Percentiles rank a stretch among this genome's conserved stretches.
Evolutionary conservation across 2,329 filamentous ascomycete genomes (phyloP).

Genomic region (Fusarium cicatricum): DNA sequence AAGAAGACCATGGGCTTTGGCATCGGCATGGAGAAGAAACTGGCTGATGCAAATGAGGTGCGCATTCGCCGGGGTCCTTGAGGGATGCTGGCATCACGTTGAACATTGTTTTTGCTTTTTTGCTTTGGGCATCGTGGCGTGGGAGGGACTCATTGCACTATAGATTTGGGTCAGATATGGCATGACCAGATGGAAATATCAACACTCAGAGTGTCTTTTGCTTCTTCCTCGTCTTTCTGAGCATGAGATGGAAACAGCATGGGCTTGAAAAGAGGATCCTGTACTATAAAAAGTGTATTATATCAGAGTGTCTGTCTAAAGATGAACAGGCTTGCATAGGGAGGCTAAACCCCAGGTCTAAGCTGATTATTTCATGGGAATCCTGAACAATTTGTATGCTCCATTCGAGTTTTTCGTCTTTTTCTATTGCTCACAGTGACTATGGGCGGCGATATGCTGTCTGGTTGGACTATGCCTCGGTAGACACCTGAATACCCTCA

Average conservation of each 20-base stretch:
- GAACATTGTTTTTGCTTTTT: slow-evolving; percentile 1
- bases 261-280: slow-evolving; percentile 5
- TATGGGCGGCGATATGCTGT: neutral
- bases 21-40: slow-evolving; percentile 49
- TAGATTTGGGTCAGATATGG: slow-evolving; percentile 25
- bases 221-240: neutral
- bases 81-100: neutral
- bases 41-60: slow-evolving; percentile 54
- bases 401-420: neutral
- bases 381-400: neutral
- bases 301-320: slow-evolving; percentile 11
- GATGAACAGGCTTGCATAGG: neutral
- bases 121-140: slow-evolving; percentile 6
- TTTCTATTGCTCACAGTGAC: neutral
- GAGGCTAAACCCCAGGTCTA: neutral
- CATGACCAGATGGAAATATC: slow-evolving; percentile 10
- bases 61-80: slow-evolving; percentile 49
- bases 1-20: slow-evolving; percentile 68
- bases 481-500: slow-evolving; percentile 60
- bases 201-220: neutral
- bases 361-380: neutral
- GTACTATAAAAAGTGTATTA: slow-evolving; percentile 32
- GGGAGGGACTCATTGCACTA: slow-evolving; percentile 14
- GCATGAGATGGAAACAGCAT: slow-evolving; percentile 9
- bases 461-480: slow-evolving; percentile 45